Base-by-base conservation (phyloP, 257 asterid species). In the Cruciata laevipes region DNA sequence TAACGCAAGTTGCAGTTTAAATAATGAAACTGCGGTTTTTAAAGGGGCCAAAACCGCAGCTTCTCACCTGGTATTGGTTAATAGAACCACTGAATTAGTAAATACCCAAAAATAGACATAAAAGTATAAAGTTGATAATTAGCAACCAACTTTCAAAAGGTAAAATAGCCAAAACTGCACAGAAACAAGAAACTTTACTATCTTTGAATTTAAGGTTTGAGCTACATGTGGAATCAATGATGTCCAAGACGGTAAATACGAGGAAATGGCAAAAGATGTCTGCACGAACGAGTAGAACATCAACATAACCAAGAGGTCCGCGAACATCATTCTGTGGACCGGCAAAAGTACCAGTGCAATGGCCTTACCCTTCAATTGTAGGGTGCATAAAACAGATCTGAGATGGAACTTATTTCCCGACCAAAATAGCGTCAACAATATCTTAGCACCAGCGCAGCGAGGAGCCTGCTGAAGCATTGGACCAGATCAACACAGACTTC, bases 21-120 rank as follows among this genome's bases (percentile, higher is more conserved):
- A 18, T 37, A 37, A 5, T 35, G 11, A 35, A 10, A 35, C 40
- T 37, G 3, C 55, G 69, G 70, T 66, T 47, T 66, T 11, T 11
- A 7, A 61, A 37, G 42, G 8, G 5, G 21, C 70, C 31, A 44
- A 69, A 70, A 70, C 74, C 74, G 74, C 63, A 30, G 68, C 67
- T 17, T 17, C 13, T 16, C 30, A 5, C 18, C 55, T 9, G 65
- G 65, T 33, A 35, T 56, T 35, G 23, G 42, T 21, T 37, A 37
- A 7, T 37, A 1, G 42, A 37, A 11, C 11, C 11, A 37, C 42
- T 37, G 42, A 37, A 37, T 2, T 27, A 27, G 30, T 27, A 27
- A 27, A 27, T 27, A 27, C n/a, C n/a, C n/a, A n/a, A n/a, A n/a
- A n/a, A n/a, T n/a, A n/a, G n/a, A n/a, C n/a, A n/a, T n/a, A n/a